These are phyloP conservation scores for Dryas drummondii DNA, from an alignment of 306 rosid species.

Conservation along the genomic window DNA sequence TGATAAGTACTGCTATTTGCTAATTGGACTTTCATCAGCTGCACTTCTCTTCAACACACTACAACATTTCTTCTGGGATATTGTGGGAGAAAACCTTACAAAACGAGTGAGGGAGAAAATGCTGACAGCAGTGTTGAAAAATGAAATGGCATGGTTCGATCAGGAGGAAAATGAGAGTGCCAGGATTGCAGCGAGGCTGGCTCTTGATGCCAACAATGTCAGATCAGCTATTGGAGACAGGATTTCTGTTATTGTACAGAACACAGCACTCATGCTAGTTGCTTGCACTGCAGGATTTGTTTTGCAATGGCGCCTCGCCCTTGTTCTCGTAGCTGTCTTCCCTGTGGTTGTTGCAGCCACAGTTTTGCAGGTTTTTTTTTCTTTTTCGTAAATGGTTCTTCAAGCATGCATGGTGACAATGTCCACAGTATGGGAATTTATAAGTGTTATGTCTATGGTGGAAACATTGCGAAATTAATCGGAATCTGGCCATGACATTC, in stretches of 20 bases:
- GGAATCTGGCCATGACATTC: neutral
- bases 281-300: conserved; percentile 95
- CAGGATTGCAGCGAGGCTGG: conserved; percentile 76
- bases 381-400: conserved; percentile 14
- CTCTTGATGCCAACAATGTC: conserved; percentile 90
- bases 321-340: conserved; percentile 88
- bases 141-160: conserved; percentile 97
- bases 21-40: conserved; percentile 89
- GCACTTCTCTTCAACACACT: conserved; percentile 90
- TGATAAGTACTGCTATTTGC: conserved; percentile 74
- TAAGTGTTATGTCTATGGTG: neutral
- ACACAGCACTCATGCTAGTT: conserved; percentile 87
- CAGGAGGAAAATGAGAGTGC: conserved; percentile 95
- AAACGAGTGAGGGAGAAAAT: conserved; percentile 91
- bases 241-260: conserved; percentile 90
- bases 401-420: conserved; percentile 4
- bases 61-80: conserved; percentile 96
- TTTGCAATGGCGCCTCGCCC: conserved; percentile 96
- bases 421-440: conserved; percentile 13
- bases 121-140: conserved; percentile 70
- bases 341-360: conserved; percentile 99
- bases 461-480: no score
- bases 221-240: conserved; percentile 94
- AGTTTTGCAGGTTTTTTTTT: conserved; percentile 74
- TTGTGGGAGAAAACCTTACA: conserved; percentile 88